Conservation (phyloP, 2,329 filamentous ascomycete species). For the Taxawa tesnikishii region DNA sequence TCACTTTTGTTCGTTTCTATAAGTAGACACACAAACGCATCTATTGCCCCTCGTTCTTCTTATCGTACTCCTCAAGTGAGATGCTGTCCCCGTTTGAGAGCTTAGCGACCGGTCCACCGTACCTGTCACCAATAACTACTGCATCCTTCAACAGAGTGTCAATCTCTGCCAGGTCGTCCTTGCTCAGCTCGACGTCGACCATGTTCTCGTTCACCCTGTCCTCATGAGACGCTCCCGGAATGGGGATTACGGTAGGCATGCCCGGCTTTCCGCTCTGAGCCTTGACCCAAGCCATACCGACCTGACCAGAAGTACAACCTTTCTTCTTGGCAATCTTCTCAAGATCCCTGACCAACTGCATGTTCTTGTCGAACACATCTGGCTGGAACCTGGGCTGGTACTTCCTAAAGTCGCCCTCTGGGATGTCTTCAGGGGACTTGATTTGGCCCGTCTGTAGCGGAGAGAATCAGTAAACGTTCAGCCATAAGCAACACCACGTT, state of each 20-base stretch:
- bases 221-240: conserved; percentile 26
- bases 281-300: conserved; percentile 38
- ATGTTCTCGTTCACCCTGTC: conserved; percentile 29
- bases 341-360: conserved; percentile 48
- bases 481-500: too few species aligned
- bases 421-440: conserved; percentile 41
- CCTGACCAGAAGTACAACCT: conserved; percentile 32
- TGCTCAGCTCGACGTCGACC: conserved; percentile 26
- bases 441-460: conserved; percentile 38
- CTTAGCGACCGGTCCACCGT: conserved; percentile 14
- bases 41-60: not conserved
- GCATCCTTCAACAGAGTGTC: conserved; percentile 37
- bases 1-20: too few species aligned
- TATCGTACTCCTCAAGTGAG: conserved; percentile 9
- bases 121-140: conserved; percentile 29
- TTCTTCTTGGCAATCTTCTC: conserved; percentile 48
- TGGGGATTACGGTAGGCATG: conserved; percentile 31
- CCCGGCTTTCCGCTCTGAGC: conserved; percentile 28
- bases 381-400: conserved; percentile 47
- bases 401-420: conserved; percentile 35
- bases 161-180: conserved; percentile 39
- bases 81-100: conserved; percentile 17
- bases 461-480: too few species aligned
- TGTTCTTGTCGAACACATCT: conserved; percentile 51
- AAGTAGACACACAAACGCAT: not conserved